Evolutionary conservation across 768 basidiomycete species (phyloP), one percentile per base, ranked within the genome.

Genomic region (Hypholoma sublateritium): DNA sequence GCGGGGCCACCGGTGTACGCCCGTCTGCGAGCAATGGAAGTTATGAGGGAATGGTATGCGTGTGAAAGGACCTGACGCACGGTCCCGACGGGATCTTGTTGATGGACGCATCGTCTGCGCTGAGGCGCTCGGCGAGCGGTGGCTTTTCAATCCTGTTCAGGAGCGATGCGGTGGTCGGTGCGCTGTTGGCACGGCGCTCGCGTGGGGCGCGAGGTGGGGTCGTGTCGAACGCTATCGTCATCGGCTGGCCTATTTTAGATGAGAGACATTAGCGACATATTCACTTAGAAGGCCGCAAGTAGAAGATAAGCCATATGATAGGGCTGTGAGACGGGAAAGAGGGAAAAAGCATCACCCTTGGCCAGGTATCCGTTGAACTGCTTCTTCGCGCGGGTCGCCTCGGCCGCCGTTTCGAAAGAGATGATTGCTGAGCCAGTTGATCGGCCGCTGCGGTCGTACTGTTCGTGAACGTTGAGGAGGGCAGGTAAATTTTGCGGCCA

Each of bases 371-470:
- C 93, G 67, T 94, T 83, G 57, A 89, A 90, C 61, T 91, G 87
- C 60, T 87, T 88, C 74, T 91, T 91, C 53, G 93, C 94, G 57
- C 81, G 79, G 37, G 86, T 84, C 34, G 95, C 95, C 70, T 96
- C 91, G 53, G 81, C 79, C 16, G 81, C 64, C 2, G 86, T 91
- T 73, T 92, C 89, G 74, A 87, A 96, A 8, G 85, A 80, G 69
- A 97, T 77, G 63, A 85, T 82, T 56, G 89, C 95, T 63, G 85
- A 80, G 58, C 95, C 95, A 17, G 83, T 85, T 45, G 95, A 96
- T 70, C 95, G 90, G 63, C 95, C 95, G 65, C 94, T 95, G 70
- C 90, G 88, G 77, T 97, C 95, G 79, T 95, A 97, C 95, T 97
- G 83, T 75, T 62, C 44, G 57, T 67, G 41, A 48, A 48, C 57